Percentiles rank a stretch among this genome's conserved stretches.
Conservation (phyloP, 2,329 filamentous ascomycete genomes). For the Fusarium tricinctum region DNA sequence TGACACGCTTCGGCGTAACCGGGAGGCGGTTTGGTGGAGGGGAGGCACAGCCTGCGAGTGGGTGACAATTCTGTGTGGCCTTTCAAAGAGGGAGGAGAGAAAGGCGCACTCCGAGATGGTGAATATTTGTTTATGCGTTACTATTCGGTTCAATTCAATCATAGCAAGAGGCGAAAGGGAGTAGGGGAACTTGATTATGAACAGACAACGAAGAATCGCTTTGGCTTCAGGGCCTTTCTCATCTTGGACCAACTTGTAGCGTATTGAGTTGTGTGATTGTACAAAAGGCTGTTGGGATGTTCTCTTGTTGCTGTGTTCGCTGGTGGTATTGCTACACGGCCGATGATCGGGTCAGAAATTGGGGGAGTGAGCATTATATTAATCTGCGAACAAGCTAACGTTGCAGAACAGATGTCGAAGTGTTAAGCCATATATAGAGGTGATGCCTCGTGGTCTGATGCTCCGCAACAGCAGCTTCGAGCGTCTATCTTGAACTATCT, state of each 20-base stretch:
- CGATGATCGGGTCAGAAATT: neutral
- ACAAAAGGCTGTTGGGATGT: neutral
- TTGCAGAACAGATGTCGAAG: neutral
- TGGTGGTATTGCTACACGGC: neutral
- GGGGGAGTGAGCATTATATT: neutral
- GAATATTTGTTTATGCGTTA: conserved; percentile 46
- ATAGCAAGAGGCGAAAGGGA: conserved; percentile 56
- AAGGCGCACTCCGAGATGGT: conserved; percentile 36
- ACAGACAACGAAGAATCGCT: conserved; percentile 43
- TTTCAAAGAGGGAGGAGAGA: conserved; percentile 11
- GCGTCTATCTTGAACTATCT: neutral
- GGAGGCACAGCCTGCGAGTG: conserved; percentile 31
- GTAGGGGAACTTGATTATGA: conserved; percentile 51
- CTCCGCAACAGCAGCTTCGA: neutral
- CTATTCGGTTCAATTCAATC: conserved; percentile 49
- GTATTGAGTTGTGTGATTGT: conserved; percentile 1
- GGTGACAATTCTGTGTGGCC: conserved; percentile 18
- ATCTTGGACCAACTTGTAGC: neutral
- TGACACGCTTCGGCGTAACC: conserved; percentile 42
- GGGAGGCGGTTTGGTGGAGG: conserved; percentile 38
- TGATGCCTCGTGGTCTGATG: neutral
- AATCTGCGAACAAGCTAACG: neutral
- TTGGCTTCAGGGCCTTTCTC: conserved; percentile 13
- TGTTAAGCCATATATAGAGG: conserved; percentile 7
- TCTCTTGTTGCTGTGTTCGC: neutral